Conservation (phyloP, 176 grass and related monocot species). For the Microstegium vimineum region DNA sequence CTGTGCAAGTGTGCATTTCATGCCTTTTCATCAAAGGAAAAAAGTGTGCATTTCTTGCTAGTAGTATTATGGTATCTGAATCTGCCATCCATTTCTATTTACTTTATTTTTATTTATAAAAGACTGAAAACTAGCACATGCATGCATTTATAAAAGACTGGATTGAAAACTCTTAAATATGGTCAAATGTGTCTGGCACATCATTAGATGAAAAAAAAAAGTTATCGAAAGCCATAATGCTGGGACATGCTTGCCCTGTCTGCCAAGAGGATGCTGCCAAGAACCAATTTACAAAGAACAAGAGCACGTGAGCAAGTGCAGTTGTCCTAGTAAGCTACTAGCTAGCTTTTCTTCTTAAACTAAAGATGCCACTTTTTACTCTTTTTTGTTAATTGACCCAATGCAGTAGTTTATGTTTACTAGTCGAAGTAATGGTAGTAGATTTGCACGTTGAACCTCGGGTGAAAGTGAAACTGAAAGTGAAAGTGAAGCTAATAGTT, state of each 20-base stretch:
- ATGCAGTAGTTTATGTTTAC: no score
- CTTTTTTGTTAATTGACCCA: neutral
- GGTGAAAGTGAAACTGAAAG: neutral
- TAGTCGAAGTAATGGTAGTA: neutral
- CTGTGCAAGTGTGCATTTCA: neutral
- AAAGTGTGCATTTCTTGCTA: no score
- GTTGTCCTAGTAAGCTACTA: no score
- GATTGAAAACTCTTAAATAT: neutral
- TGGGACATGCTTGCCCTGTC: neutral
- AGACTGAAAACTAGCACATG: neutral
- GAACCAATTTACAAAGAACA: conserved; percentile 21
- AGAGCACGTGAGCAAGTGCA: conserved; percentile 23
- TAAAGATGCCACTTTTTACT: neutral
- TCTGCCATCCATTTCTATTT: neutral
- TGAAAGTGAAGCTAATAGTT: no score
- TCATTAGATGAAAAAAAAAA: neutral
- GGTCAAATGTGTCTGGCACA: neutral
- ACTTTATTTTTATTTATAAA: neutral
- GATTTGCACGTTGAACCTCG: neutral
- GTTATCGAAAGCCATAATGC: neutral
- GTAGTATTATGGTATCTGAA: neutral
- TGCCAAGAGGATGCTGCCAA: neutral
- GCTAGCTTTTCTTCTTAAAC: neutral
- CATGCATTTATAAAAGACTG: neutral
- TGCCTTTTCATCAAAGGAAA: no score